Conservation (phyloP, 768 basidiomycete species). For the Hypsizygus marmoreus region DNA sequence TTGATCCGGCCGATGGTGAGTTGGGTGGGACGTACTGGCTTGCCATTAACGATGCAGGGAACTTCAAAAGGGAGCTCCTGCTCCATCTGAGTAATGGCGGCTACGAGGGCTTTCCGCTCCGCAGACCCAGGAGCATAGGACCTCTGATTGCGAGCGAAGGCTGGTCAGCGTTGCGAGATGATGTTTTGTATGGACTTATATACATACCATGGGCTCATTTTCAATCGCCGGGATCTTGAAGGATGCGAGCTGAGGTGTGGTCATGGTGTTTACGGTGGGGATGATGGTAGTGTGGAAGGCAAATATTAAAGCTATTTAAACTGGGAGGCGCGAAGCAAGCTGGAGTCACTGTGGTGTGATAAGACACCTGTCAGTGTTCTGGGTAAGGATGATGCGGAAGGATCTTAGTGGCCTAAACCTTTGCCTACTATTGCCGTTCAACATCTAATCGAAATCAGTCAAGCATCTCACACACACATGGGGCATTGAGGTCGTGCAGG, state of each 20-base stretch:
- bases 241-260: conserved; percentile 74
- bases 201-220: conserved; percentile 91
- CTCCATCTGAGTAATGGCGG: conserved; percentile 79
- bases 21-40: conserved; percentile 54
- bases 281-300: conserved; percentile 3
- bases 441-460: too few relatives aligned
- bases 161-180: background rate
- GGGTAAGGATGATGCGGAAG: too few relatives aligned
- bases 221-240: conserved; percentile 85
- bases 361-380: too few relatives aligned
- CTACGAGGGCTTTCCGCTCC: conserved; percentile 74
- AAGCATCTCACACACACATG: too few relatives aligned
- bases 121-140: conserved; percentile 76
- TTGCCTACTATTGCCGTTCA: background rate
- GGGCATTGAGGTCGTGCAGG: too few relatives aligned
- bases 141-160: conserved; percentile 44
- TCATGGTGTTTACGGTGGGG: conserved; percentile 43
- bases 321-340: background rate
- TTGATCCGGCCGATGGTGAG: too few relatives aligned
- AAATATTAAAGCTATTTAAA: conserved; percentile 13
- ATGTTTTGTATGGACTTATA: background rate
- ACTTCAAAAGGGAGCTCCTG: conserved; percentile 87
- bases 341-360: conserved; percentile 2
- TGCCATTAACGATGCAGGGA: conserved; percentile 90
- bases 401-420: conserved; percentile 12